Evolutionary conservation across 495 filamentous ascomycete species (phyloP).

Genomic region (Pseudevernia furfuracea): DNA sequence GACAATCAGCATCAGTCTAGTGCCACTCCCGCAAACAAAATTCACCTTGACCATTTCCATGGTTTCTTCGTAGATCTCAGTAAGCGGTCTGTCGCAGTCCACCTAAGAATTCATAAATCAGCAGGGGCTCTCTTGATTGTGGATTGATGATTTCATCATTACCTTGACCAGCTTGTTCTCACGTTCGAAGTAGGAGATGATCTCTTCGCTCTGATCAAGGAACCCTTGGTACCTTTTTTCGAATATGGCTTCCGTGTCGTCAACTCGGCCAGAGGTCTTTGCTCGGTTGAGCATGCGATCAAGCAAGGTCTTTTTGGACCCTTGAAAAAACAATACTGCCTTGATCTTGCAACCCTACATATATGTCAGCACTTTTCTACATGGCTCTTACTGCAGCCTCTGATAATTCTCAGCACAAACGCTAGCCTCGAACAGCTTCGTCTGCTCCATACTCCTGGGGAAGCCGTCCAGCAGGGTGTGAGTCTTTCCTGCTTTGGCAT

Average conservation of each 20-base stretch:
- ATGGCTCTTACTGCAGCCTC: too few species aligned
- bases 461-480: constrained; percentile 35
- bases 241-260: constrained; percentile 17
- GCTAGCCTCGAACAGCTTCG: constrained; percentile 27
- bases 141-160: background rate
- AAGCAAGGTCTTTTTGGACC: background rate
- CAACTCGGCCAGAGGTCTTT: constrained; percentile 14
- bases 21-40: background rate
- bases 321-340: constrained; percentile 10
- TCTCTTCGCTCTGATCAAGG: constrained; percentile 13
- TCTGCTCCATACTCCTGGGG: constrained; percentile 32
- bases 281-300: constrained; percentile 8
- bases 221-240: constrained; percentile 10
- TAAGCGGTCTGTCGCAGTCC: background rate
- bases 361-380: background rate
- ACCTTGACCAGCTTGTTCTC: constrained; percentile 7
- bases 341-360: constrained; percentile 12
- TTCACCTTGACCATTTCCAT: constrained; percentile 2
- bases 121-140: background rate
- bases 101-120: constrained; percentile 2
- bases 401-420: constrained; percentile 17
- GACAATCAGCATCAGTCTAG: background rate
- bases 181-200: constrained; percentile 4
- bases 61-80: background rate
- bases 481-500: constrained; percentile 17